These are phyloP conservation scores for Bacterosira constricta DNA, from an alignment of 108 stramenopile genomes.

Conservation along the genomic window DNA sequence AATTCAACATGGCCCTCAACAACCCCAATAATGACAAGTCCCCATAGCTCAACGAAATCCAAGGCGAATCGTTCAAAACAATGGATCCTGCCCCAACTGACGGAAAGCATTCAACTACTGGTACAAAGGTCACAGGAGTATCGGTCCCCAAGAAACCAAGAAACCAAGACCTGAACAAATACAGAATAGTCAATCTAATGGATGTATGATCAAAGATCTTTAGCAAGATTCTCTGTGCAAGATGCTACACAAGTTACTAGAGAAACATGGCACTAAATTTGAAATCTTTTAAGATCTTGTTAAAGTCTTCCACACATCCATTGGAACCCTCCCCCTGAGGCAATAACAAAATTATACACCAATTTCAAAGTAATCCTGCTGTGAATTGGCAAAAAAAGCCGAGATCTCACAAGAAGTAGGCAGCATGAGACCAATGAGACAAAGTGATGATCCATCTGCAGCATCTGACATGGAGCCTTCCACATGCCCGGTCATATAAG, in stretches of 20 bases:
- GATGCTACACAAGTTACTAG: slow-evolving; percentile 11
- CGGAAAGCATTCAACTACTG: neutral
- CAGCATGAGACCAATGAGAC: too few species aligned
- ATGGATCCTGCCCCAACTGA: slow-evolving; percentile 14
- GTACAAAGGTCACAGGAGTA: slow-evolving; percentile 2
- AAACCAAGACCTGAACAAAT: slow-evolving; percentile 8
- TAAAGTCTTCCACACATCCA: slow-evolving; percentile 25
- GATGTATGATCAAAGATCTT: slow-evolving; percentile 14
- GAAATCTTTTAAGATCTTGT: too few species aligned
- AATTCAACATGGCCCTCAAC: slow-evolving; percentile 11
- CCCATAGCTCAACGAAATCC: slow-evolving; percentile 1
- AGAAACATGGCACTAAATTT: slow-evolving; percentile 17
- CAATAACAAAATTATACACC: neutral
- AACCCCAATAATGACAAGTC: slow-evolving; percentile 20
- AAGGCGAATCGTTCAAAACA: slow-evolving; percentile 9
- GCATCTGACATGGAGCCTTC: too few species aligned
- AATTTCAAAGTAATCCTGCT: neutral
- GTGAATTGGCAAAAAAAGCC: neutral
- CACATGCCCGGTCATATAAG: too few species aligned
- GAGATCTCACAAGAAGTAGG: neutral
- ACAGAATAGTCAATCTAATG: slow-evolving; percentile 19
- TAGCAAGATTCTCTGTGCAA: neutral
- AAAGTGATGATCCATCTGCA: slow-evolving; percentile 4
- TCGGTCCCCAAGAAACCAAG: slow-evolving; percentile 13
- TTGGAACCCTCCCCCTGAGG: neutral